Conservation (phyloP, 2,329 filamentous ascomycete genomes). For the Aspergillus sp. region DNA sequence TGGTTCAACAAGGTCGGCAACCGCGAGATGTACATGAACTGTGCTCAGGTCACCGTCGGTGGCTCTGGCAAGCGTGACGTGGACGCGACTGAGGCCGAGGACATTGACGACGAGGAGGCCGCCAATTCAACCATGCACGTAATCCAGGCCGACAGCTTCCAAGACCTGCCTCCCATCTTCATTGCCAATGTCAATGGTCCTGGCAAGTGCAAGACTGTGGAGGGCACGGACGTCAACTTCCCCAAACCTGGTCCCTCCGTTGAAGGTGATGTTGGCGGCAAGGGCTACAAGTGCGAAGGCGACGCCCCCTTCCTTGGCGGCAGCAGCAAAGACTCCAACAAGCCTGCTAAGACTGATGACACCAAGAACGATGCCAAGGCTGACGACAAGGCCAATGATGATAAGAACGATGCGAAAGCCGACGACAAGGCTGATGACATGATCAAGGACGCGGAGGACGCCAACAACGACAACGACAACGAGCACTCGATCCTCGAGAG, state of each 20-base stretch:
- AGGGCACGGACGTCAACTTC: conserved; percentile 54
- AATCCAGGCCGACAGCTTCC: conserved; percentile 33
- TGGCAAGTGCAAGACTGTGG: conserved; percentile 48
- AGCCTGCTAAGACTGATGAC: too few relatives aligned
- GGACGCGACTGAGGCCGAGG: conserved; percentile 1
- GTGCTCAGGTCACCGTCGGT: conserved; percentile 59
- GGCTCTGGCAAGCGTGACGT: conserved; percentile 9
- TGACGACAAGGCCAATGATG: too few relatives aligned
- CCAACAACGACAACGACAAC: too few relatives aligned
- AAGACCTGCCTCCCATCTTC: conserved; percentile 58
- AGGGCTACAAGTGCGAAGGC: conserved; percentile 27
- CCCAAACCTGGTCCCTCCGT: conserved; percentile 57
- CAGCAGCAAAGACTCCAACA: not conserved
- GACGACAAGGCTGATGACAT: not conserved
- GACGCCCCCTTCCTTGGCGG: conserved; percentile 23
- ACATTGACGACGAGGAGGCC: not conserved
- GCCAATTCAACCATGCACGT: not conserved
- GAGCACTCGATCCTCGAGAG: too few relatives aligned
- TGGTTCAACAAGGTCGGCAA: conserved; percentile 72
- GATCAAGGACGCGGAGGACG: not conserved
- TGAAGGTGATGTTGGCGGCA: conserved; percentile 24
- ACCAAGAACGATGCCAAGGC: not conserved
- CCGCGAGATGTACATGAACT: conserved; percentile 84
- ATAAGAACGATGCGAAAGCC: conserved; percentile 1
- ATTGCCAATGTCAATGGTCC: conserved; percentile 57